A percentile compares a stretch with the other conserved stretches of the same genome.
phyloP scores from a whole-genome alignment of 371 early-diverging fungal species.

The Saksenaea oblongispora region DNA sequence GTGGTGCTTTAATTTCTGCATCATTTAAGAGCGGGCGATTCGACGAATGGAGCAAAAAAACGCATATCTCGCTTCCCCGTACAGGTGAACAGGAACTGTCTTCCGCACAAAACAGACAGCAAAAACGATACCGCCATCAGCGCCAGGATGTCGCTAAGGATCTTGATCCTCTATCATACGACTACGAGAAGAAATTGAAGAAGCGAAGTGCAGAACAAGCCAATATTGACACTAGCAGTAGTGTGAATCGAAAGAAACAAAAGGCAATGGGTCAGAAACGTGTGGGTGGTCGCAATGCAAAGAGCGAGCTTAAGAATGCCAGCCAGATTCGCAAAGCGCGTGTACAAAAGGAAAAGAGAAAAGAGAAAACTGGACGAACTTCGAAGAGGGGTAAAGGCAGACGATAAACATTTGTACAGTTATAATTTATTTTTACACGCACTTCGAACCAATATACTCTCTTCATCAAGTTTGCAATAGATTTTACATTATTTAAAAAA shows the following conservation, averaged over 20 bases:
- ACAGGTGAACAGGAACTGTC: constrained; percentile 85
- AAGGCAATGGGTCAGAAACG: constrained; percentile 58
- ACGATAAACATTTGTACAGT: constrained; percentile 7
- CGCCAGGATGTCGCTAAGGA: constrained; percentile 60
- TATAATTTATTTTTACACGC: background rate
- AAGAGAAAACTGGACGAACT: constrained; percentile 70
- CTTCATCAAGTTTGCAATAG: background rate
- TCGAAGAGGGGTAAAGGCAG: constrained; percentile 28
- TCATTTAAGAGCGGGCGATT: constrained; percentile 87
- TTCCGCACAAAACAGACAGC: constrained; percentile 34
- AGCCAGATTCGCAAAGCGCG: constrained; percentile 86
- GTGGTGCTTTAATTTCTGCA: constrained; percentile 89
- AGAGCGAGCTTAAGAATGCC: constrained; percentile 82
- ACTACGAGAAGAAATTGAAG: constrained; percentile 72
- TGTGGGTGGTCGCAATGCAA: constrained; percentile 45
- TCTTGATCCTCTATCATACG: constrained; percentile 60
- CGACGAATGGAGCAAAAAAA: constrained; percentile 89
- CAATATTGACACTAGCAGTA: constrained; percentile 13
- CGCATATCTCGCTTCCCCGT: constrained; percentile 75
- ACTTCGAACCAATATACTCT: background rate
- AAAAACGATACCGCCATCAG: constrained; percentile 64
- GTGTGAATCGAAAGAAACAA: constrained; percentile 13
- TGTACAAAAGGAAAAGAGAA: constrained; percentile 73
- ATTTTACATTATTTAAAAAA: background rate
- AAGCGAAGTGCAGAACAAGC: constrained; percentile 48